Evolutionary conservation across 2,329 filamentous ascomycete species (phyloP), one percentile per base, ranked within the genome.

Genomic region (Botrytis hyacinthi): DNA sequence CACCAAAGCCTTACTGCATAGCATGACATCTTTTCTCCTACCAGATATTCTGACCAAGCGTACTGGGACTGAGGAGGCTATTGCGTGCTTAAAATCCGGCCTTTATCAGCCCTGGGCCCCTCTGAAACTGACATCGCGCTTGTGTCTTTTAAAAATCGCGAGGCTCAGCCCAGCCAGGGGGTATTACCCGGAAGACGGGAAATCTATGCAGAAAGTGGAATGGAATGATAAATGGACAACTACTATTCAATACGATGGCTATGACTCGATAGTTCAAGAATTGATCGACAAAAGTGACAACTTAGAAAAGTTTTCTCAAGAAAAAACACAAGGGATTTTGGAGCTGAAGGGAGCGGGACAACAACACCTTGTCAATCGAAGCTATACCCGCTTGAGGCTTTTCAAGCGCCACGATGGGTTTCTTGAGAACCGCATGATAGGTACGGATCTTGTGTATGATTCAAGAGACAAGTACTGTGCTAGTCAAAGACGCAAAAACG

Each of bases 31-130:
- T 0, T 88, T 86, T 46, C 77, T 85, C 0, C 51, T 92, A 0
- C 85, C 87, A 0, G 91, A 92, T 77, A 80, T 83, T 0, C 82
- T 92, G 0, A 92, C 89, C 0, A 81, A 84, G 0, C 83, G 85
- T 0, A 92, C 89, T 0, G 91, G 91, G 0, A 86, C 84, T 0
- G 90, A 92, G 77, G 89, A 91, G 79, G 86, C 88, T 0, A 74
- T 89, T 0, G 80, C 83, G 2, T 84, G 83, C 42, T 80, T 92
- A 0, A 77, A 80, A 4, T 87, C 88, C 0, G 87, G 85, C 0
- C 80, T 81, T 2, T 86, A 84, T 48, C 78, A 80, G 46, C 79
- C 79, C 5, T 80, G 77, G 76, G 67, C 57, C 1, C 77, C 79
- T 2, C 37, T 80, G 5, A 70, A 44, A 0, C 10, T 35, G 2